Conservation (phyloP, 2,329 filamentous ascomycete genomes). For the Gliomastix tumulicola region DNA sequence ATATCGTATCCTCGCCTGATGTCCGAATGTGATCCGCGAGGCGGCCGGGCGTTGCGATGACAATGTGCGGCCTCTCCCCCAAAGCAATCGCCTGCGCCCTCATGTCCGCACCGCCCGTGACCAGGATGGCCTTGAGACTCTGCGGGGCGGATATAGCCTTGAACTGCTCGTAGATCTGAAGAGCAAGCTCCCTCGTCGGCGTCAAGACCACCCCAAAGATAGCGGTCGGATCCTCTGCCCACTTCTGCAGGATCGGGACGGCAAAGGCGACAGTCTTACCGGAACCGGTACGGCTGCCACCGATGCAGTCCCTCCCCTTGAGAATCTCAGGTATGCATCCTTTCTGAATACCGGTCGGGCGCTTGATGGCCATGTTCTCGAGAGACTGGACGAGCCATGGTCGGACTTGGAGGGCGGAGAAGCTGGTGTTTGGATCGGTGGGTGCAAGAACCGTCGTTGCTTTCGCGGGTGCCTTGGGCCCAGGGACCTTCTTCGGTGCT, state of each 20-base stretch:
- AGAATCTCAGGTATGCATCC: conserved; percentile 90
- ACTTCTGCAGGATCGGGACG: conserved; percentile 87
- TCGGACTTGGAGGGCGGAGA: conserved; percentile 64
- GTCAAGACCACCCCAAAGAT: conserved; percentile 89
- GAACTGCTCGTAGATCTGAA: conserved; percentile 96
- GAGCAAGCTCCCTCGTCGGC: conserved; percentile 81
- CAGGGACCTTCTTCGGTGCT: conserved; percentile 6
- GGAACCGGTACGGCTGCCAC: conserved; percentile 88
- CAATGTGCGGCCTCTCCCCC: conserved; percentile 74
- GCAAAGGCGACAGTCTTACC: conserved; percentile 97
- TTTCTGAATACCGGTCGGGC: conserved; percentile 88
- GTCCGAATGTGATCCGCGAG: conserved; percentile 89
- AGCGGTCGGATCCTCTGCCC: conserved; percentile 85
- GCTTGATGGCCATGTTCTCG: conserved; percentile 68
- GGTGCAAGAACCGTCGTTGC: conserved; percentile 38
- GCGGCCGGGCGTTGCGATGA: conserved; percentile 90
- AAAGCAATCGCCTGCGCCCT: conserved; percentile 80
- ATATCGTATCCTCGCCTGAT: conserved; percentile 85
- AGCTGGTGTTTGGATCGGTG: conserved; percentile 53
- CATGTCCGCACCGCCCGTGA: conserved; percentile 93
- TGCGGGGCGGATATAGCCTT: conserved; percentile 86
- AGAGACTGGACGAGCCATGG: conserved; percentile 88
- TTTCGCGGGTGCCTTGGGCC: conserved; percentile 7
- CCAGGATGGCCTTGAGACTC: conserved; percentile 77
- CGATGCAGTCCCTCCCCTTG: conserved; percentile 87